Percentiles rank a stretch among this genome's conserved stretches.
phyloP scores from a whole-genome alignment of 805 yeast species.

The Suhomyces pyralidae region DNA sequence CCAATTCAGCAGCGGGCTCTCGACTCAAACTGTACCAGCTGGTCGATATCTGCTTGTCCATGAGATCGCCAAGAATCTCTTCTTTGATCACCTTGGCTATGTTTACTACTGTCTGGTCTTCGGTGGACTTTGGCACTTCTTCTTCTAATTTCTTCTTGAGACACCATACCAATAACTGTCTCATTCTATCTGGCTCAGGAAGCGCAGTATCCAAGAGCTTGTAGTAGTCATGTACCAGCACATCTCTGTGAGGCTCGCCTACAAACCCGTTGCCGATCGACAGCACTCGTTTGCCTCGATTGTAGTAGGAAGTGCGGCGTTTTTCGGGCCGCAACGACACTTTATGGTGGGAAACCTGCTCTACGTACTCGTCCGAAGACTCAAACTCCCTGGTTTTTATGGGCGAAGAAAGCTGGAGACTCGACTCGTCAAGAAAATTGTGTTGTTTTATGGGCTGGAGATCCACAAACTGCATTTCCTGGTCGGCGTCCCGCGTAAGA shows the following conservation, averaged over 20 bases:
- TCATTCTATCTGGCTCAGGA: conserved; percentile 73
- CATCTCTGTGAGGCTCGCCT: conserved; percentile 64
- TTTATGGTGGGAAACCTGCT: conserved; percentile 29
- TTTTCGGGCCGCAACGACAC: conserved; percentile 20
- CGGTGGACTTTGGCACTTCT: conserved; percentile 16
- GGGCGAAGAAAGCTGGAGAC: conserved; percentile 9
- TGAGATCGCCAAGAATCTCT: conserved; percentile 57
- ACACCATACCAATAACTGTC: conserved; percentile 69
- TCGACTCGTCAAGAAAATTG: conserved; percentile 15
- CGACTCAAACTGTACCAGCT: conserved; percentile 57
- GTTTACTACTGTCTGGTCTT: conserved; percentile 42
- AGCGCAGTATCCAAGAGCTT: conserved; percentile 58
- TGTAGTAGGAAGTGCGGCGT: conserved; percentile 50
- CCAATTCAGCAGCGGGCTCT: conserved; percentile 18
- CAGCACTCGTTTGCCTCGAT: conserved; percentile 69
- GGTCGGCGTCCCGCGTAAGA: conserved; percentile 12
- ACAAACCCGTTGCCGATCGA: conserved; percentile 71
- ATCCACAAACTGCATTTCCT: conserved; percentile 4
- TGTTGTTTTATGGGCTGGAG: conserved; percentile 6
- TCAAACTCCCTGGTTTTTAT: conserved; percentile 3
- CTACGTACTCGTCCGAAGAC: conserved; percentile 23
- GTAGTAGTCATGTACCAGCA: conserved; percentile 52
- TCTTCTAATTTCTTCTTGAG: conserved; percentile 46
- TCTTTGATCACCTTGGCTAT: conserved; percentile 65
- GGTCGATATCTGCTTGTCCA: conserved; percentile 56